Evolutionary conservation across 2,329 filamentous ascomycete species (phyloP), one percentile per base, ranked within the genome.

Genomic region (Waltergamsia citrina): DNA sequence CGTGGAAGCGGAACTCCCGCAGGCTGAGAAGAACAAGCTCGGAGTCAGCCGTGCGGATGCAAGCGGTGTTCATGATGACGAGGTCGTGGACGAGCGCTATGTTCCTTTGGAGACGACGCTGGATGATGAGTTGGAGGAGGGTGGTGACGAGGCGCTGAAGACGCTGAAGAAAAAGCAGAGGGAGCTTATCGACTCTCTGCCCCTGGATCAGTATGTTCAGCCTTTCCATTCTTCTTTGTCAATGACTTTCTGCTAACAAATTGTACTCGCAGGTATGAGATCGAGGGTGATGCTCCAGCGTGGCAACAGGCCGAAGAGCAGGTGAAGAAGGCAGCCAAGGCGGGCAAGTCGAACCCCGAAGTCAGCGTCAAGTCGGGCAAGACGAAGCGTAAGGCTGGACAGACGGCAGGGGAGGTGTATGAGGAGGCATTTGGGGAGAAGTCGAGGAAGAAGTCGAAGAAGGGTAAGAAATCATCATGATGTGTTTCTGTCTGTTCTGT

Each of bases 161-260:
- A 77, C 75, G 38, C 63, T 94, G 48, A 75, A 74, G 45, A 78
- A 84, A 56, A 85, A 90, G 60, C 85, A 94, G 58, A 78, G 82
- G 47, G 84, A 85, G 45, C 66, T 96, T 43, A 94, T 96, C 49
- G 85, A 95, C 63, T 82, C 87, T 41, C 64, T 96, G 41, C 88
- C 90, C 29, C 67, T 96, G 34, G 86, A 94, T 49, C 80, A 84
- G 49, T 56, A 45, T 50, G 57, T 45, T 28, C 6, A 20, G 14
- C 21, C 11, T 10, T 26, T 12, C 15, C 15, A 9, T 5, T 17
- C n/a, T 15, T 17, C 33, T 22, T 27, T 12, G 12, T 34, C 21
- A 21, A 20, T 20, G 14, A 11, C n/a, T 18, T 19, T 31, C 12
- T 7, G 15, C 10, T 18, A 20, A n/a, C 21, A 31, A 21, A 12